Conservation (phyloP, 2,329 filamentous ascomycete genomes). For the Cladosporium oxysporum region DNA sequence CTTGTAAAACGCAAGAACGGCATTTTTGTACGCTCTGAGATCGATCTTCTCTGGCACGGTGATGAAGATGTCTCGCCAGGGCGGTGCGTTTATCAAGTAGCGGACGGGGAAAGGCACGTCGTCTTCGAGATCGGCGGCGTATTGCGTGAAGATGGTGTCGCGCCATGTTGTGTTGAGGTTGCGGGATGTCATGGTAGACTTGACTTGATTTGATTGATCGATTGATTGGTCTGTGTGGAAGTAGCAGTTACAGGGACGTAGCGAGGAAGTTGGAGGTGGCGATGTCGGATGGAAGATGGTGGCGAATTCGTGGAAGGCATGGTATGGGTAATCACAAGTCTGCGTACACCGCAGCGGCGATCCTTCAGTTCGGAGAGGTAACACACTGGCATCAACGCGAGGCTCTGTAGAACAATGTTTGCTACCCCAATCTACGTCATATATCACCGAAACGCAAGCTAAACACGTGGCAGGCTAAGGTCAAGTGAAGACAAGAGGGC, state of each 20-base stretch:
- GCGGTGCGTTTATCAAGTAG: background rate
- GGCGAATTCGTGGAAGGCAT: background rate
- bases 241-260: background rate
- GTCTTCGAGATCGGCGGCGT: background rate
- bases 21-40: background rate
- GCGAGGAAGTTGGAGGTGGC: background rate
- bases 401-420: too few species aligned
- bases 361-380: too few species aligned
- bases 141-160: background rate
- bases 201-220: background rate
- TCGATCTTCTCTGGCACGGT: background rate
- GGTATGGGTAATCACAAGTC: background rate
- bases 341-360: background rate
- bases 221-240: background rate
- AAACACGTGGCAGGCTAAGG: too few species aligned
- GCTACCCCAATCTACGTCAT: too few species aligned
- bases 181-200: background rate
- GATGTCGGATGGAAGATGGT: background rate
- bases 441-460: too few species aligned
- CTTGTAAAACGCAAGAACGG: background rate
- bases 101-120: background rate
- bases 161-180: background rate
- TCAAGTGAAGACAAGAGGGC: too few species aligned
- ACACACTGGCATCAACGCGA: too few species aligned
- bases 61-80: background rate